Evolutionary conservation across 352 stramenopile species (phyloP), one percentile per base, ranked within the genome.

Genomic region (Halophytophthora polymorphica): DNA sequence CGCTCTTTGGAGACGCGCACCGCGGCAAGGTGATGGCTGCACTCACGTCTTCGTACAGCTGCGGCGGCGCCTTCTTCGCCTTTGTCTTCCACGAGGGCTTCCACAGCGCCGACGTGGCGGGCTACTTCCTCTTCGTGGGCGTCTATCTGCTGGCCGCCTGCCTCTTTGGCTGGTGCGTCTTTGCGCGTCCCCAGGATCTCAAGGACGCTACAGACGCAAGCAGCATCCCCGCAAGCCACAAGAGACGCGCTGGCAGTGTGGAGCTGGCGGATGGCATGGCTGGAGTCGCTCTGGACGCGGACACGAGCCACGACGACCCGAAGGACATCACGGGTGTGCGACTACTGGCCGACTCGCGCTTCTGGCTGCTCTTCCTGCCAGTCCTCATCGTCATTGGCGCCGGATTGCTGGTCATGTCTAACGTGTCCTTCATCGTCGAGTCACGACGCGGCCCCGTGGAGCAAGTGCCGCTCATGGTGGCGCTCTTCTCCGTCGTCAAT

Each of bases 381-480:
- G 79, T 94, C 36, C 74, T 94, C 46, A 81, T 94, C 49, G 52
- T 82, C 23, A 76, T 94, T 58, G 83, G 83, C 21, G 73, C 73
- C 1, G 77, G 75, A 0, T 44, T 92, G 8, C 77, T 92, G 45
- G 68, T 94, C 40, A 90, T 94, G 77, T 88, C 83, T 23, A 94
- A 94, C 52, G 72, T 94, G 4, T 74, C 81, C 6, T 94, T 94
- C 57, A 87, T 94, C 43, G 73, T 92, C 31, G 81, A 94, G 55
- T 90, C 81, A 12, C 61, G 87, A 14, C 63, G 66, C 14, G 81
- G 79, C 0, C 62, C 67, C 1, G 58, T 77, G 43, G 64, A 82
- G 1, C 79, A 90, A 49, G 72, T 94, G 37, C 80, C 83, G 0
- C 38, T 76, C 34, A 88, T 92, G 78, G 81, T 94, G 33, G 74